Conservation (phyloP, 805 yeast genomes). For the Kuraishia molischiana region DNA sequence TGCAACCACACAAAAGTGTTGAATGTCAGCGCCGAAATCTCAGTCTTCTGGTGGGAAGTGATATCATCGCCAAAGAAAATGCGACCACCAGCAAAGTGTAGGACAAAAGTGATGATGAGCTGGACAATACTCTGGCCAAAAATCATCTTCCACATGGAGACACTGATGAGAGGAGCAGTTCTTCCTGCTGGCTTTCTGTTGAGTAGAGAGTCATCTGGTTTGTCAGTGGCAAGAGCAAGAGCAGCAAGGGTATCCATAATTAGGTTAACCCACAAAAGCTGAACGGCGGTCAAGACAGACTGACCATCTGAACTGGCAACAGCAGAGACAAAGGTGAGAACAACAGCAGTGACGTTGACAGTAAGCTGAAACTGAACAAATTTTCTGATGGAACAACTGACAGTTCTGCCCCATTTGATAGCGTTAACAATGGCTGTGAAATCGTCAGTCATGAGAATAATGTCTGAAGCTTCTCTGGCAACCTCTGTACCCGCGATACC, state of each 20-base stretch:
- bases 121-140: conserved; percentile 78
- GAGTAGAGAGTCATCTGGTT: conserved; percentile 77
- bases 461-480: conserved; percentile 97
- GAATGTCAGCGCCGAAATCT: conserved; percentile 79
- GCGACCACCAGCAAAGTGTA: conserved; percentile 69
- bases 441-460: conserved; percentile 94
- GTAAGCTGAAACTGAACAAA: conserved; percentile 95
- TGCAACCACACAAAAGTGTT: conserved; percentile 98
- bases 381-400: conserved; percentile 86
- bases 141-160: conserved; percentile 98
- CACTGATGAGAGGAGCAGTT: conserved; percentile 65
- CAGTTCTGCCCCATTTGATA: conserved; percentile 97
- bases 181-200: conserved; percentile 82
- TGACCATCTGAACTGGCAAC: conserved; percentile 70
- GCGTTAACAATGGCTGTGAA: conserved; percentile 93
- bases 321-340: conserved; percentile 87
- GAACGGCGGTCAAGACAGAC: conserved; percentile 94
- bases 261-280: conserved; percentile 92
- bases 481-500: conserved; percentile 98
- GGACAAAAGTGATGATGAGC: conserved; percentile 63
- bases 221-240: conserved; percentile 93
- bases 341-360: conserved; percentile 94
- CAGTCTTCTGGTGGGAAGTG: conserved; percentile 36
- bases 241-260: conserved; percentile 99
- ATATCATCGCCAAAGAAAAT: conserved; percentile 38